phyloP scores from a whole-genome alignment of 768 basidiomycete species.

The Podaxis rugospora region DNA sequence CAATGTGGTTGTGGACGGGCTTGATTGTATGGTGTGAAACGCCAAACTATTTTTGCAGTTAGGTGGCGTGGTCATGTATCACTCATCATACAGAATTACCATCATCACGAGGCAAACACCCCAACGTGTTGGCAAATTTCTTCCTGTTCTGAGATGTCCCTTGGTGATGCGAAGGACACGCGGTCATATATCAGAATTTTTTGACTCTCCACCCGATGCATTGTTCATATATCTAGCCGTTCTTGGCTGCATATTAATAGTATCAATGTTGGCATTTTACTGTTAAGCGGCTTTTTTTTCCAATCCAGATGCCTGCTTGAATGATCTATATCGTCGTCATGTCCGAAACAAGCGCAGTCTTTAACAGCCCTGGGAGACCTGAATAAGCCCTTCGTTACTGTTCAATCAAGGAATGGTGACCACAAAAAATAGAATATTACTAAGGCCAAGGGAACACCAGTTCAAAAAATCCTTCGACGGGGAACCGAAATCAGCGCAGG shows the following conservation, averaged over 20 bases:
- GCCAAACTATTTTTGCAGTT: not conserved
- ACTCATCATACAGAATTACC: not conserved
- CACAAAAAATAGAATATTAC: not conserved
- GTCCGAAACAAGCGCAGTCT: not conserved
- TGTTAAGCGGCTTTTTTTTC: too few relatives aligned
- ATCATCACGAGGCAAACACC: not conserved
- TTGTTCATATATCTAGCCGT: not conserved
- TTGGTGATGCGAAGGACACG: not conserved
- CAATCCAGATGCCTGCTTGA: too few relatives aligned
- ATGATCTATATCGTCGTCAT: not conserved
- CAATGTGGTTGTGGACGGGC: not conserved
- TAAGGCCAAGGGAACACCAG: not conserved
- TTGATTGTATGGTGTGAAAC: not conserved
- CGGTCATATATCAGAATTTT: not conserved
- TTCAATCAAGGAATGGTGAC: not conserved
- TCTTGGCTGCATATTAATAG: not conserved
- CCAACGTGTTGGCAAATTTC: not conserved
- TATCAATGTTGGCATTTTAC: too few relatives aligned
- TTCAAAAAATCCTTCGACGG: not conserved
- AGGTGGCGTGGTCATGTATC: not conserved
- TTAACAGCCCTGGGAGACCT: not conserved
- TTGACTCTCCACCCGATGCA: not conserved
- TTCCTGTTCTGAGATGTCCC: not conserved
- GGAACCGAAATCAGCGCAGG: not conserved
- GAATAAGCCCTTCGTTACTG: not conserved